These are phyloP conservation scores for Agarophyton chilense DNA, from an alignment of 23 red algal genomes.

Conservation along the genomic window DNA sequence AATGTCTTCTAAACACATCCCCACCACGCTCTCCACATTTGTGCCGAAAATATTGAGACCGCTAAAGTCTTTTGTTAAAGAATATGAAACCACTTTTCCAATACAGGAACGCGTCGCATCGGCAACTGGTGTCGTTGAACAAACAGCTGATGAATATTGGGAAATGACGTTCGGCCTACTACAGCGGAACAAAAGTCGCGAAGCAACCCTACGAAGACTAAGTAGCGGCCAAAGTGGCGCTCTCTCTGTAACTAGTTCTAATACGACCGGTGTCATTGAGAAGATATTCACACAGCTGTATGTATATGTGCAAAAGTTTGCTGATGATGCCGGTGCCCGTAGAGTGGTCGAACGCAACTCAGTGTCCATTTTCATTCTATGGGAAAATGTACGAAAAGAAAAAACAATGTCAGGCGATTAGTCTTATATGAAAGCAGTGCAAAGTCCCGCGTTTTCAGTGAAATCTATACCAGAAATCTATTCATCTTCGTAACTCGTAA, in stretches of 20 bases:
- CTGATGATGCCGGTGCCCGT: conserved; percentile 42
- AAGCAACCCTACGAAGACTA: conserved; percentile 79
- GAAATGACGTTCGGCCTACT: conserved; percentile 77
- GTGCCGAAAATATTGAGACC: conserved; percentile 83
- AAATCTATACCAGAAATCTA: conserved; percentile 3
- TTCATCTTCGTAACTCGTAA: not conserved
- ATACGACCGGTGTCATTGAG: conserved; percentile 43
- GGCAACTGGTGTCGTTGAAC: conserved; percentile 39
- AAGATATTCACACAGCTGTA: conserved; percentile 84
- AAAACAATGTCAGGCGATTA: not conserved
- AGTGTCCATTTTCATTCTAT: conserved; percentile 29
- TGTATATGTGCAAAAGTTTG: conserved; percentile 79
- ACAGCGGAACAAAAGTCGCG: conserved; percentile 68
- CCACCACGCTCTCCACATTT: conserved; percentile 79
- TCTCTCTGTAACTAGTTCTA: conserved; percentile 9
- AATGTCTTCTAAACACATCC: conserved; percentile 87
- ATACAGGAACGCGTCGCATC: conserved; percentile 3
- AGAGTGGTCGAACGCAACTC: conserved; percentile 41
- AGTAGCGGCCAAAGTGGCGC: conserved; percentile 75
- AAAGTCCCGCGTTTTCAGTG: not conserved
- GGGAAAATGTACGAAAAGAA: conserved; percentile 47
- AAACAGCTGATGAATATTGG: conserved; percentile 51
- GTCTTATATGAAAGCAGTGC: not conserved
- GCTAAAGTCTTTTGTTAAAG: conserved; percentile 71
- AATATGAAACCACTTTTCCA: conserved; percentile 39